Percentiles rank a stretch among this genome's conserved stretches.
phyloP scores from a whole-genome alignment of 768 basidiomycete species.

The Boletus patriciae region DNA sequence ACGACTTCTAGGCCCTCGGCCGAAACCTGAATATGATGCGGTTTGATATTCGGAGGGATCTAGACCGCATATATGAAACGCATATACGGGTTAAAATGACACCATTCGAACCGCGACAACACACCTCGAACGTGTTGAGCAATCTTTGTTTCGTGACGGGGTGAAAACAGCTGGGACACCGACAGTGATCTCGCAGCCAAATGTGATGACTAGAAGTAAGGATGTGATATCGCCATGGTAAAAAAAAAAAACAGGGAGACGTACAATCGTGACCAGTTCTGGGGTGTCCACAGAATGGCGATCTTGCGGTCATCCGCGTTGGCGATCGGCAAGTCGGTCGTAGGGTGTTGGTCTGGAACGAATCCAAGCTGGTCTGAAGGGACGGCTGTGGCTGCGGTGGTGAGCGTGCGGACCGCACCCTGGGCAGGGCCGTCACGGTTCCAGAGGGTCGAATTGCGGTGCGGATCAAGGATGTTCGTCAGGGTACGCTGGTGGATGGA shows the following conservation, averaged over 20 bases:
- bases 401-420: conserved; percentile 3
- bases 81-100: conserved; percentile 3
- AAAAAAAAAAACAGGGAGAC: conserved; percentile 34
- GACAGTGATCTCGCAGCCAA: conserved; percentile 92
- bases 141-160: conserved; percentile 87
- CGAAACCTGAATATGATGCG: conserved; percentile 54
- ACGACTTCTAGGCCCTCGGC: conserved; percentile 67
- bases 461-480: background rate
- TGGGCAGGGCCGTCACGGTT: background rate
- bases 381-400: conserved; percentile 8
- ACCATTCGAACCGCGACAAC: conserved; percentile 8
- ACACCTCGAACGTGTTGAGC: conserved; percentile 78
- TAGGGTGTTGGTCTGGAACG: conserved; percentile 11
- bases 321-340: conserved; percentile 47
- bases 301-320: conserved; percentile 61
- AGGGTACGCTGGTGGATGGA: background rate
- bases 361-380: conserved; percentile 32
- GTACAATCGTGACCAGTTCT: conserved; percentile 76
- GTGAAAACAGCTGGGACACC: conserved; percentile 86
- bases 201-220: conserved; percentile 72
- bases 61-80: conserved; percentile 31
- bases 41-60: conserved; percentile 77
- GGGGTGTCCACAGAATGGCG: conserved; percentile 70
- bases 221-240: background rate
- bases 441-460: background rate